A percentile compares a stretch with the other conserved stretches of the same genome.
phyloP scores from a whole-genome alignment of 208 protist genomes.

The Balamuthia mandrillaris region DNA sequence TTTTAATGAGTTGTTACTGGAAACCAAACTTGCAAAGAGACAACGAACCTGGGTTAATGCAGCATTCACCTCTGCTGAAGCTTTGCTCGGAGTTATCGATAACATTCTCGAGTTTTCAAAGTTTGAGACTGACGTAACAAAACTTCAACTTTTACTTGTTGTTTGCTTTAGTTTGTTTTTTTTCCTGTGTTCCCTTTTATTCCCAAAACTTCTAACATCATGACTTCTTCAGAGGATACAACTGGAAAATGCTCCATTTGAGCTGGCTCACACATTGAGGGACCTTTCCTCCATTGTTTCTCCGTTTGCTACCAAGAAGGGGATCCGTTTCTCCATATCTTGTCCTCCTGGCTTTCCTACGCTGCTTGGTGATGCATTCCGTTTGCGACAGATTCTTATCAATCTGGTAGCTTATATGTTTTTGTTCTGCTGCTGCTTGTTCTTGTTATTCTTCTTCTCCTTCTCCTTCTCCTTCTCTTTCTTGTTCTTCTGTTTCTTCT shows the following conservation, averaged over 20 bases:
- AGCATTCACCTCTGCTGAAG: constrained; percentile 3
- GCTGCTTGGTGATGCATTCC: background rate
- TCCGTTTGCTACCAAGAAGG: background rate
- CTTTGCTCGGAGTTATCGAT: background rate
- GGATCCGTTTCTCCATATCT: background rate
- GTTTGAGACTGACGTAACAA: constrained; percentile 25
- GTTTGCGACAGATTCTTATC: background rate
- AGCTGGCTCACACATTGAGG: background rate
- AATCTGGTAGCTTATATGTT: background rate
- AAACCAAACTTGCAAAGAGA: background rate
- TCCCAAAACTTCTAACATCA: too few species aligned
- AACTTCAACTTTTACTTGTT: too few species aligned
- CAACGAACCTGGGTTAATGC: background rate
- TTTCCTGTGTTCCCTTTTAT: too few species aligned
- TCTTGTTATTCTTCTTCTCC: background rate
- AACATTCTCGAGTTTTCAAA: constrained; percentile 28
- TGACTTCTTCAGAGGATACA: too few species aligned
- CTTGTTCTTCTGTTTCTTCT: background rate
- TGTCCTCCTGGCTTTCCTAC: background rate
- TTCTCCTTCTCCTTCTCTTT: background rate
- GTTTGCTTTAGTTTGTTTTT: too few species aligned
- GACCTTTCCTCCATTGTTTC: background rate
- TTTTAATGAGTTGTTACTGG: background rate
- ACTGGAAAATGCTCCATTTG: background rate
- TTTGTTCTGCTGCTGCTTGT: too few species aligned